Conservation (phyloP, 768 basidiomycete genomes). For the Scleroderma bovista region DNA sequence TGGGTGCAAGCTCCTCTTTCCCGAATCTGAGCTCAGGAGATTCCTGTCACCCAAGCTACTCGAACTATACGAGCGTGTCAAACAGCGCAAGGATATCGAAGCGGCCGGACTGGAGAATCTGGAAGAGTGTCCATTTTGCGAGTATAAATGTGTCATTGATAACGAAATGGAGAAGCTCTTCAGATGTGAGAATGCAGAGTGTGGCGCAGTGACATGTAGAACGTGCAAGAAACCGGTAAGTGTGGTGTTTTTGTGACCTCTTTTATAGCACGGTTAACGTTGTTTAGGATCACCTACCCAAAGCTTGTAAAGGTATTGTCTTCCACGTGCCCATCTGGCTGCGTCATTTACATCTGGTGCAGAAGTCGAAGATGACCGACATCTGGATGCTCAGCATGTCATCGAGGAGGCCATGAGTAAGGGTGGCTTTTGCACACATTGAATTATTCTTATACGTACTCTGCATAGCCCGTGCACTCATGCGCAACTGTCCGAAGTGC, state of each 20-base stretch:
- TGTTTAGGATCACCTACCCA: conserved; percentile 72
- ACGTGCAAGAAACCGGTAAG: conserved; percentile 68
- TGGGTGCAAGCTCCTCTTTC: conserved; percentile 64
- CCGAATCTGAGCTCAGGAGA: conserved; percentile 60
- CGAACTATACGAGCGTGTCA: conserved; percentile 65
- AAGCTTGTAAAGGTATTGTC: conserved; percentile 62
- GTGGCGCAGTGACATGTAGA: conserved; percentile 73
- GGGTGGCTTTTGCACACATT: conserved; percentile 13
- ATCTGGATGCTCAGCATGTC: conserved; percentile 66
- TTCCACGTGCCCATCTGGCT: not conserved
- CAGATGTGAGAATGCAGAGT: conserved; percentile 54
- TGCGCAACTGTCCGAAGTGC: conserved; percentile 87
- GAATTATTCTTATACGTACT: conserved; percentile 4
- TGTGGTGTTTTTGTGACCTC: conserved; percentile 6
- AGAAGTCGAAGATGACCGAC: conserved; percentile 75
- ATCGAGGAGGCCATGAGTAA: conserved; percentile 94
- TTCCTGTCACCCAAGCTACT: conserved; percentile 64
- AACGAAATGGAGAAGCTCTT: conserved; percentile 58
- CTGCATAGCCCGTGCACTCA: conserved; percentile 62
- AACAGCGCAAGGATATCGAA: conserved; percentile 74
- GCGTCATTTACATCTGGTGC: conserved; percentile 3
- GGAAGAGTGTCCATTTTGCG: conserved; percentile 90
- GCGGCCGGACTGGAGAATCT: conserved; percentile 72
- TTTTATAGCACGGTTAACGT: not conserved
- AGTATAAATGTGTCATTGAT: conserved; percentile 79